Conservation (phyloP, 2,329 filamentous ascomycete species). For the Madurella mycetomatis region DNA sequence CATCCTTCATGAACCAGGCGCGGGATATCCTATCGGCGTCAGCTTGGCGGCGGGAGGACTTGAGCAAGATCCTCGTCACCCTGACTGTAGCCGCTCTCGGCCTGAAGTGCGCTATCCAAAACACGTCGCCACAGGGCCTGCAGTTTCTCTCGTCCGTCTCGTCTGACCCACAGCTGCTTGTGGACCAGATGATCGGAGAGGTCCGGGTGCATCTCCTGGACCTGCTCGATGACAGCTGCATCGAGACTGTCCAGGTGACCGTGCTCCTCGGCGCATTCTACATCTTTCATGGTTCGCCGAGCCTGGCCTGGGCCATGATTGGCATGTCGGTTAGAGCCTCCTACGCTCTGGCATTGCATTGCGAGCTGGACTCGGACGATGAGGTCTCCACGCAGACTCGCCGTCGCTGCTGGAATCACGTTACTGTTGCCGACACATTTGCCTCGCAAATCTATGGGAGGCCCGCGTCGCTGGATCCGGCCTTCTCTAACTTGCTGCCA, state of each 20-base stretch:
- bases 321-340: neutral
- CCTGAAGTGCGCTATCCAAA: neutral
- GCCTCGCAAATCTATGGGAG: slow-evolving; percentile 1
- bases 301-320: slow-evolving; percentile 1
- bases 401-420: neutral
- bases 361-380: slow-evolving; percentile 1
- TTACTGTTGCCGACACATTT: slow-evolving; percentile 2
- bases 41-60: neutral
- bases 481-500: neutral
- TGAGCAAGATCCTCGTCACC: slow-evolving; percentile 1
- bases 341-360: slow-evolving; percentile 2
- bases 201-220: neutral
- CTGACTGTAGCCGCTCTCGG: slow-evolving; percentile 2
- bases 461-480: neutral
- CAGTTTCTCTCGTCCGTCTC: neutral
- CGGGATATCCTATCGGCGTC: neutral
- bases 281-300: slow-evolving; percentile 2
- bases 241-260: slow-evolving; percentile 1
- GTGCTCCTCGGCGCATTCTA: slow-evolving; percentile 1
- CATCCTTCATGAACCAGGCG: slow-evolving; percentile 1
- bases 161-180: neutral
- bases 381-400: neutral
- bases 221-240: neutral
- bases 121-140: neutral
- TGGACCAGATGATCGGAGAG: slow-evolving; percentile 1